Evolutionary conservation across 2,329 filamentous ascomycete species (phyloP).

Genomic region (Endocalyx cinctus): DNA sequence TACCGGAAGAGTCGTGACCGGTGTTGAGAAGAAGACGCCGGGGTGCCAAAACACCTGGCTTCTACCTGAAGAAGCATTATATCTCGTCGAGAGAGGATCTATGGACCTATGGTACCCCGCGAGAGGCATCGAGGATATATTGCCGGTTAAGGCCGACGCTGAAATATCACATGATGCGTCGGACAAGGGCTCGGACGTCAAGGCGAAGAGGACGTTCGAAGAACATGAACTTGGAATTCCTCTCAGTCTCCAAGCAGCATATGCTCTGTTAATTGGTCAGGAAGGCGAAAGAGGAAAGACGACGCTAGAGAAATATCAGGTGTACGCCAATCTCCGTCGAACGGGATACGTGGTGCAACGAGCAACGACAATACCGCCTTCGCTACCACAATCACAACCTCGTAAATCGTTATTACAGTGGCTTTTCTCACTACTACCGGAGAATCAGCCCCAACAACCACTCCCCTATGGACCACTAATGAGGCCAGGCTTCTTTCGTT

Average conservation of each 20-base stretch:
- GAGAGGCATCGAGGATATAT: slow-evolving; percentile 43
- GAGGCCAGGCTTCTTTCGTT: slow-evolving; percentile 59
- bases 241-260: slow-evolving; percentile 86
- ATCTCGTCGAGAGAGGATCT: slow-evolving; percentile 80
- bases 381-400: slow-evolving; percentile 10
- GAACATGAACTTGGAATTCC: slow-evolving; percentile 66
- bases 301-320: slow-evolving; percentile 75
- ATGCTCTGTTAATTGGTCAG: slow-evolving; percentile 74
- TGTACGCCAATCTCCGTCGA: slow-evolving; percentile 80
- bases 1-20: slow-evolving; percentile 63
- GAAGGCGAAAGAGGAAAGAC: slow-evolving; percentile 58
- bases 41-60: slow-evolving; percentile 70
- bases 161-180: slow-evolving; percentile 19
- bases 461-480: slow-evolving; percentile 53
- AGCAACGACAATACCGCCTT: slow-evolving; percentile 41
- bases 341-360: slow-evolving; percentile 77
- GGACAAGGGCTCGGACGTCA: background rate
- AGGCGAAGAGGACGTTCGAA: slow-evolving; percentile 6
- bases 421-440: slow-evolving; percentile 45
- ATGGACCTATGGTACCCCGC: slow-evolving; percentile 82
- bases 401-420: slow-evolving; percentile 43
- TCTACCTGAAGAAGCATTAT: slow-evolving; percentile 86
- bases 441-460: slow-evolving; percentile 18
- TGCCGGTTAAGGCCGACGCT: slow-evolving; percentile 29
- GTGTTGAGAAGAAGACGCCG: slow-evolving; percentile 47